Percentiles rank a stretch among this genome's conserved stretches.
These are phyloP conservation scores for Pseudotsuga menziesii DNA, from an alignment of 75 land plant species.

Conservation along the genomic window DNA sequence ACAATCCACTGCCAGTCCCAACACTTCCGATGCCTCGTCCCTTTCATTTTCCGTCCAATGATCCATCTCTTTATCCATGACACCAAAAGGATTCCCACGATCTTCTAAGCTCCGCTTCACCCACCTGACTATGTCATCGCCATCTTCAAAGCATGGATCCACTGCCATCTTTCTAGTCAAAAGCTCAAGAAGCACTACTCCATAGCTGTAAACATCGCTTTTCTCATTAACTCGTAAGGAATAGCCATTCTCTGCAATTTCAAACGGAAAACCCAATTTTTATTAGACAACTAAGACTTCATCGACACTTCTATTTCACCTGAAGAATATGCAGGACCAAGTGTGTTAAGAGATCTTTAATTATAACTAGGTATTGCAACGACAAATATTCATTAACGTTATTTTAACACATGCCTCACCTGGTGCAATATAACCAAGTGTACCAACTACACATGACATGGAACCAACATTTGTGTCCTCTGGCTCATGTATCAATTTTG, in stretches of 20 bases:
- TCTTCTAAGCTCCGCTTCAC: constrained; percentile 14
- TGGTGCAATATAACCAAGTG: constrained; percentile 61
- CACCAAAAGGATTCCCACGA: constrained; percentile 11
- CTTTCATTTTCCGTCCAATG: constrained; percentile 19
- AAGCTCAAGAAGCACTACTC: constrained; percentile 50
- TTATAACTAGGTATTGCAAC: neutral
- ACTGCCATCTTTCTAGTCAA: constrained; percentile 42
- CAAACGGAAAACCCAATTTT: neutral
- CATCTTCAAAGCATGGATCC: constrained; percentile 33
- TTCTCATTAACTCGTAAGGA: constrained; percentile 29
- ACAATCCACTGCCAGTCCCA: constrained; percentile 38
- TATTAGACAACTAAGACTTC: neutral
- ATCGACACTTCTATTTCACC: neutral
- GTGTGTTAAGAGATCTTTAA: neutral
- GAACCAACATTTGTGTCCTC: constrained; percentile 23
- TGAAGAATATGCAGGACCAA: neutral
- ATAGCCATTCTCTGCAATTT: constrained; percentile 34
- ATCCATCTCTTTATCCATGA: constrained; percentile 26
- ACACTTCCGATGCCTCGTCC: constrained; percentile 23
- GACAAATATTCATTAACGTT: neutral
- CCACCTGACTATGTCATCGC: constrained; percentile 45
- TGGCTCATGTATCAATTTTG: constrained; percentile 21
- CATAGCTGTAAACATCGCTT: constrained; percentile 53
- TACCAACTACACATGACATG: constrained; percentile 36
- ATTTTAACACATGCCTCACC: constrained; percentile 21